Base-by-base conservation (phyloP, 768 basidiomycete genomes). In the Ephemerocybe angulata region DNA sequence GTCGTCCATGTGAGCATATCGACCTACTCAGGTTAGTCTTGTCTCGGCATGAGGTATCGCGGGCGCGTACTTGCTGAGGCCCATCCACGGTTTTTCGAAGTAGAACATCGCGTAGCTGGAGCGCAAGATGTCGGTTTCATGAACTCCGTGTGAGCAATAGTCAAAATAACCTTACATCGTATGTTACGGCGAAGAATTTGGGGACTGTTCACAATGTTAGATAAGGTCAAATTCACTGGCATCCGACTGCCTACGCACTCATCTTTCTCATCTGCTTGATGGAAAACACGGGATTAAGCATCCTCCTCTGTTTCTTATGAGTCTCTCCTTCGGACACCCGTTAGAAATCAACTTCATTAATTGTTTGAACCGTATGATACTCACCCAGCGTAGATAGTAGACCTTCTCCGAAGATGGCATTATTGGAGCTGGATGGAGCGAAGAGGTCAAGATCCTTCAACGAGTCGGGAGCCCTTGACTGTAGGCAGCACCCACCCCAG, bases 1-100 rank as follows among this genome's bases (percentile, higher is more conserved):
- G 55, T 76, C 78, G 8, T 68, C 75, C 55, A 67, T 67, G 56
- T 78, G 77, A 79, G 33, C 27, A 33, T 41, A 19, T 28, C 33
- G 19, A 52, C 29, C 29, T 24, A 28, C 3, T 12, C 21, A 7
- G 22, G n/a, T 24, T 17, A 19, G 29, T 28, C 13, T n/a, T 7
- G 15, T 19, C 4, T 1, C 28, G 44, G 7, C 24, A 10, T 28
- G 27, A 19, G 1, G 6, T 1, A 4, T 17, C 17, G 2, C 17
- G 33, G 17, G 8, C 8, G 33, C 33, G 33, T 17, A 35, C 17
- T 17, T 17, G 17, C 33, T 35, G 8, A 8, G 17, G 17, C 17
- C 8, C 17, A 35, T 62, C 48, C 8, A 53, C 50, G 25, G 70
- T 65, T 56, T 67, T 66, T 7, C 50, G 51, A 28, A 53, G 44